Percentiles rank a stretch among this genome's conserved stretches.
Evolutionary conservation across 768 basidiomycete genomes (phyloP).

Genomic region (Boletus speciosus): DNA sequence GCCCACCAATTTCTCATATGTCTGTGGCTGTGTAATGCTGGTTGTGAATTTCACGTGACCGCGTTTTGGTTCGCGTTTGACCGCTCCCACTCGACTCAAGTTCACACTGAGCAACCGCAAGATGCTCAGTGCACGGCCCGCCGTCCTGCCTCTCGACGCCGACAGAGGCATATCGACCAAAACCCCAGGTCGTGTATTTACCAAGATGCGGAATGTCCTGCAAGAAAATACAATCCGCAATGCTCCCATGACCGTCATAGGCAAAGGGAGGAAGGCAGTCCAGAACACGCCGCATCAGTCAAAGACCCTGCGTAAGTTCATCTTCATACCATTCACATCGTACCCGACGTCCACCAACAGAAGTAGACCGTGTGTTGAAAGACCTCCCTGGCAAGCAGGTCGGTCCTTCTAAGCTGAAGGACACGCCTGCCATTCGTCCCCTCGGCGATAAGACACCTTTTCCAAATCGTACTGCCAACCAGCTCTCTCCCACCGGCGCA

Average conservation of each 20-base stretch:
- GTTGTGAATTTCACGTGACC: conserved; percentile 24
- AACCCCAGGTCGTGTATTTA: conserved; percentile 53
- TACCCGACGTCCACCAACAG: conserved; percentile 6
- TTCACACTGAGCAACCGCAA: conserved; percentile 8
- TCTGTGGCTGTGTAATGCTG: not conserved
- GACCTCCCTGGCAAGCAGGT: conserved; percentile 26
- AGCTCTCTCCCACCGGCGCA: conserved; percentile 33
- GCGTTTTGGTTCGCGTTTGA: conserved; percentile 22
- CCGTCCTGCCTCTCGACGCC: conserved; percentile 25
- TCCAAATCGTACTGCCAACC: conserved; percentile 50
- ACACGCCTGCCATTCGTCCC: conserved; percentile 39
- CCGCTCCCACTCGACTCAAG: not conserved
- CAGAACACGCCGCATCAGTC: conserved; percentile 36
- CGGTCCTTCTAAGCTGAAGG: conserved; percentile 23
- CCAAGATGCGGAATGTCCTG: conserved; percentile 35
- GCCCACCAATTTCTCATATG: too few relatives aligned
- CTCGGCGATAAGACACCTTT: conserved; percentile 76
- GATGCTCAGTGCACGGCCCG: conserved; percentile 29
- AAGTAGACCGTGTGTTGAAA: conserved; percentile 21
- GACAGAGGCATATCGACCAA: conserved; percentile 34
- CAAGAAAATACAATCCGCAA: conserved; percentile 50
- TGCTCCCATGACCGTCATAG: conserved; percentile 40
- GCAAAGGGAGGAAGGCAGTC: conserved; percentile 41
- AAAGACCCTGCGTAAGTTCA: conserved; percentile 28
- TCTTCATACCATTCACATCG: too few relatives aligned